Evolutionary conservation across 768 basidiomycete species (phyloP), one percentile per base, ranked within the genome.

Genomic region (Tricholoma bakamatsutake): DNA sequence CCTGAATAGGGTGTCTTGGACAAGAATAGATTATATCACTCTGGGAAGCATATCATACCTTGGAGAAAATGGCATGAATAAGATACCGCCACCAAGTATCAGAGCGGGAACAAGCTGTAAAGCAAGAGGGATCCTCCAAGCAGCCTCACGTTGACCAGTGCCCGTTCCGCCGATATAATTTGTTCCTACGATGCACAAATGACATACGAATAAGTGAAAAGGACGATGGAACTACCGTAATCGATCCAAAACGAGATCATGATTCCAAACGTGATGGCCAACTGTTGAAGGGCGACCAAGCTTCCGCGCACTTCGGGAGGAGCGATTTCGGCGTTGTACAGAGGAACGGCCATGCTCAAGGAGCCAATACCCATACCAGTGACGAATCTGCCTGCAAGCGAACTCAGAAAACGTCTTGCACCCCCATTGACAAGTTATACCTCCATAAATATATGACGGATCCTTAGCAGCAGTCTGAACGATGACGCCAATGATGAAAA

Each of bases 311-410:
- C 87, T 70, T 90, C 90, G 3, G 89, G 87, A 27, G 90, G 89
- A 1, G 85, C 83, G 53, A 90, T 80, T 67, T 79, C 79, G 37
- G 75, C 74, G 58, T 90, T 90, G 76, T 88, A 90, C 35, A 91
- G 75, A 1, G 90, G 90, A 10, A 92, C 88, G n/a, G 80, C 79
- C 87, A 90, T 90, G 61, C 85, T 87, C 18, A 91, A 72, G 2
- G 88, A 87, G 10, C 90, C 90, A 15, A 92, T 87, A 49, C 88
- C 90, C 45, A 90, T 70, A 77, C 90, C 90, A 50, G 87, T 89
- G 52, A 91, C 70, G 61, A 88, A 90, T 27, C 89, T 83, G 52
- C 88, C 74, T 75, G 37, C 9, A n/a, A n/a, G 33, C 6, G 1
- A 6, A 31, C 18, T 53, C 35, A 52, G 30, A 35, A 53, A 76